These are phyloP conservation scores for Backusella luteola DNA, from an alignment of 192 early-diverging fungal genomes.

Conservation along the genomic window DNA sequence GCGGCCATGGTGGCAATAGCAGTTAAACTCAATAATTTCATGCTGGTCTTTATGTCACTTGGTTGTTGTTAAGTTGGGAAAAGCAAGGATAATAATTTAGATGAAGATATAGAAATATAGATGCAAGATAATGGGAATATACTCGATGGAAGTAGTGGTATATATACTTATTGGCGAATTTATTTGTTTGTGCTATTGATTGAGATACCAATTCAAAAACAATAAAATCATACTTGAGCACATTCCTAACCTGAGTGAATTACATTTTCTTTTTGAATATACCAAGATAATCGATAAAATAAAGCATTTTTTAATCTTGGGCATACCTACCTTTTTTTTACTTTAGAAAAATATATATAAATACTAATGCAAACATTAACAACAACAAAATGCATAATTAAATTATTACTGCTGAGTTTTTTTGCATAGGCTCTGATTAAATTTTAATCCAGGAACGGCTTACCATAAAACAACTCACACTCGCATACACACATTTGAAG, in stretches of 20 bases:
- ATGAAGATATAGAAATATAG: neutral
- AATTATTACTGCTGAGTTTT: constrained; percentile 1
- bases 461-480: neutral
- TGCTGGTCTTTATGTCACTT: neutral
- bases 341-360: neutral
- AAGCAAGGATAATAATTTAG: neutral
- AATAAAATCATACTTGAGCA: neutral
- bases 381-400: neutral
- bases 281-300: neutral
- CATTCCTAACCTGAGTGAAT: neutral
- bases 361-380: neutral
- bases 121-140: neutral
- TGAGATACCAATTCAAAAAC: neutral
- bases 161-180: neutral
- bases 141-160: neutral
- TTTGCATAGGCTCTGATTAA: neutral
- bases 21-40: neutral
- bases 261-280: neutral
- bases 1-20: neutral
- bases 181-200: neutral
- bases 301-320: neutral
- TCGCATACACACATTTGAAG: neutral
- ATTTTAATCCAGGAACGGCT: neutral
- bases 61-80: neutral
- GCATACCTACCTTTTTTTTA: neutral